Evolutionary conservation across 140 eudicot genomes (phyloP).

Genomic region (Senecio squalidus): DNA sequence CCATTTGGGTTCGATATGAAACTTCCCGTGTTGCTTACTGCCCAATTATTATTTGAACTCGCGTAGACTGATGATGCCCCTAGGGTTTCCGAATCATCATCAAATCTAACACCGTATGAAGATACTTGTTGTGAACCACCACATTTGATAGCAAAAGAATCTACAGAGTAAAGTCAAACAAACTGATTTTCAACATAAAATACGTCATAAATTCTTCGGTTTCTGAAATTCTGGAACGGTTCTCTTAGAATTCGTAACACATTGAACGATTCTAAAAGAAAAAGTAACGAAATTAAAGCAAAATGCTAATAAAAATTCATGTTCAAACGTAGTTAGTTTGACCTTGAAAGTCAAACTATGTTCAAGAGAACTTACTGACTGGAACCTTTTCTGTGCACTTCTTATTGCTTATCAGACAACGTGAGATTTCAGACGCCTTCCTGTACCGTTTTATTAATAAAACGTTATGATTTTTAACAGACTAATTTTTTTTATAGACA

Average conservation of each 20-base stretch:
- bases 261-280: background rate
- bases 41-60: conserved; percentile 41
- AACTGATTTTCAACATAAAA: background rate
- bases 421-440: conserved; percentile 44
- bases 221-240: background rate
- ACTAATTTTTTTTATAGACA: background rate
- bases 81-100: conserved; percentile 54
- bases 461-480: background rate
- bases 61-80: conserved; percentile 64
- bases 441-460: conserved; percentile 22
- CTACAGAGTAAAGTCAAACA: conserved; percentile 26
- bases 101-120: conserved; percentile 36
- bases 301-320: background rate
- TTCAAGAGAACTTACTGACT: conserved; percentile 35
- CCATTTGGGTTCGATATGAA: conserved; percentile 66
- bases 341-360: conserved; percentile 11
- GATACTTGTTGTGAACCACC: conserved; percentile 53
- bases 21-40: conserved; percentile 61
- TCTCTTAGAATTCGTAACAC: background rate
- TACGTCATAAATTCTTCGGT: background rate
- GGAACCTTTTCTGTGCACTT: conserved; percentile 46
- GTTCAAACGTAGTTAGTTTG: background rate
- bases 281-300: background rate
- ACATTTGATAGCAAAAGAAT: conserved; percentile 60
- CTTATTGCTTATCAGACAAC: conserved; percentile 38